These are phyloP conservation scores for Leucosporidium creatinivorum DNA, from an alignment of 768 basidiomycete genomes.

Conservation along the genomic window DNA sequence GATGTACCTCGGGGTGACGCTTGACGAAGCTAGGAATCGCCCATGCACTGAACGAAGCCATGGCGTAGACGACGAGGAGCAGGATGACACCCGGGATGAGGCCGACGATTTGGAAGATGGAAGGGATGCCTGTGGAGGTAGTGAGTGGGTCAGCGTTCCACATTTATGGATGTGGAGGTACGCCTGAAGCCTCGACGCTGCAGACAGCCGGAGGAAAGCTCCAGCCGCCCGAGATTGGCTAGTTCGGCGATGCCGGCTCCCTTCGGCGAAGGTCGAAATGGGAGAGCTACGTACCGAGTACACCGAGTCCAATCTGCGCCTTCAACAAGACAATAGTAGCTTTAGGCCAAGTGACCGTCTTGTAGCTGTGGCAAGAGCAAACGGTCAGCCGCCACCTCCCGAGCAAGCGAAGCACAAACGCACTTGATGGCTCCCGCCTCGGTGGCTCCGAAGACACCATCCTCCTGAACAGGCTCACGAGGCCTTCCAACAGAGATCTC, in stretches of 20 bases:
- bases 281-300: neutral
- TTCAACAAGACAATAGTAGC: conserved; percentile 42
- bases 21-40: conserved; percentile 21
- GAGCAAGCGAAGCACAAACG: neutral
- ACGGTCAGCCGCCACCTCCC: too few species aligned
- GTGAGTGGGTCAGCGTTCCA: too few species aligned
- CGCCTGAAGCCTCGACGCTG: too few species aligned
- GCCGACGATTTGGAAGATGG: neutral
- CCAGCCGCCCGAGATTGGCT: too few species aligned
- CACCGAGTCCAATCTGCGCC: conserved; percentile 2
- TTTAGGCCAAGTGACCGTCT: neutral
- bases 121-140: neutral
- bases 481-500: too few species aligned
- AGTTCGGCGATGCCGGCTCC: too few species aligned
- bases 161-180: too few species aligned
- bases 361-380: neutral
- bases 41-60: conserved; percentile 2
- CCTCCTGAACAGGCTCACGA: too few species aligned
- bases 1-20: neutral
- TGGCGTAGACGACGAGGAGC: neutral
- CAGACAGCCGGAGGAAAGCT: too few species aligned
- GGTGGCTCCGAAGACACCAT: neutral
- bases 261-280: too few species aligned
- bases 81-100: conserved; percentile 4
- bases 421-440: neutral